Conservation (phyloP, 208 protist genomes). For the Leishmania martiniquensis region DNA sequence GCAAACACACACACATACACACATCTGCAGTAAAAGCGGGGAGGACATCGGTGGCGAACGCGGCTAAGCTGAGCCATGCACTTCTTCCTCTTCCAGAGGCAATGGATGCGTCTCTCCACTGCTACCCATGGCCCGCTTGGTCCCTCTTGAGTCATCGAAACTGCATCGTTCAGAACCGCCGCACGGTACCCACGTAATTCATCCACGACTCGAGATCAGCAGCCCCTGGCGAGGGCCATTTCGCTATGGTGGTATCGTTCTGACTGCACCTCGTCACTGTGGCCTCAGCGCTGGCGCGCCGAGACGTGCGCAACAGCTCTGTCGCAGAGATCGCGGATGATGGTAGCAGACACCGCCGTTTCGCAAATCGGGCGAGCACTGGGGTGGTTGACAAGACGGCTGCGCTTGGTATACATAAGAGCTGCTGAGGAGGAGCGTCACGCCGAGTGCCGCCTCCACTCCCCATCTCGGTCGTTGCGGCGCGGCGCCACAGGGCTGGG, state of each 20-base stretch:
- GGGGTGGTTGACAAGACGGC: not conserved
- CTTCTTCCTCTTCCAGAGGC: not conserved
- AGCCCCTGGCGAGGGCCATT: not conserved
- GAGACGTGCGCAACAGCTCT: slow-evolving; percentile 7
- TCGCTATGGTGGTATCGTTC: not conserved
- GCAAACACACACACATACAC: not conserved
- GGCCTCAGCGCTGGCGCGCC: not conserved
- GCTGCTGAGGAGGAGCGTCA: not conserved
- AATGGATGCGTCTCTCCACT: not conserved
- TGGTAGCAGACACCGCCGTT: slow-evolving; percentile 12
- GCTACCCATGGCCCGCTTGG: not conserved
- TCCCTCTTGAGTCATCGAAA: not conserved
- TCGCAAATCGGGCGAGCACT: slow-evolving; percentile 24
- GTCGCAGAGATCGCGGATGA: slow-evolving; percentile 3
- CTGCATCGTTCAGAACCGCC: not conserved
- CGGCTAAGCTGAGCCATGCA: not conserved
- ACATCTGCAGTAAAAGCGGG: too few species aligned
- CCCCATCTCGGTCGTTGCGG: not conserved
- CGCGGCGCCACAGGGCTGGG: slow-evolving; percentile 21
- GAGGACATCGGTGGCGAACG: not conserved
- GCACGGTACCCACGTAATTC: not conserved
- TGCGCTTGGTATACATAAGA: slow-evolving; percentile 5
- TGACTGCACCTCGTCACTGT: not conserved
- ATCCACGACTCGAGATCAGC: not conserved
- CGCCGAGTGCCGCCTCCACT: not conserved